These are phyloP conservation scores for Plasmodium yoelii DNA, from an alignment of 169 alveolate species.

Conservation along the genomic window DNA sequence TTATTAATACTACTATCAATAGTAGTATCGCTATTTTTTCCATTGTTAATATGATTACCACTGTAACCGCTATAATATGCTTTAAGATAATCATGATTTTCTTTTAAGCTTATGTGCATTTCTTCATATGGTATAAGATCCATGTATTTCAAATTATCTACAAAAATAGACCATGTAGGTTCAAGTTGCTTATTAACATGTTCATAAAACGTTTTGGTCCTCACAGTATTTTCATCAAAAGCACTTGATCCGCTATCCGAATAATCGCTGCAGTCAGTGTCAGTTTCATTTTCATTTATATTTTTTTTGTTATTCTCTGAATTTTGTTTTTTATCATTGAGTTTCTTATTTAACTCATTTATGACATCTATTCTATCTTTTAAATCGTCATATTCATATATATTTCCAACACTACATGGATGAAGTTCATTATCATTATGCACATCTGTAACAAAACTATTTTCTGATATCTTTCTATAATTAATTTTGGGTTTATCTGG, in stretches of 20 bases:
- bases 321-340: constrained; percentile 10
- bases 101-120: constrained; percentile 36
- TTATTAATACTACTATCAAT: constrained; percentile 4
- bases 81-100: constrained; percentile 51
- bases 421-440: constrained; percentile 34
- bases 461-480: constrained; percentile 11
- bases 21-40: background rate
- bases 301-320: background rate
- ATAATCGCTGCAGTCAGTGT: constrained; percentile 17
- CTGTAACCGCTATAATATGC: constrained; percentile 9
- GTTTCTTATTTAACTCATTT: constrained; percentile 64
- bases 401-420: constrained; percentile 30
- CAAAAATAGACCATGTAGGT: constrained; percentile 70
- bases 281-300: background rate
- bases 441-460: constrained; percentile 27
- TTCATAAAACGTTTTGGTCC: constrained; percentile 32
- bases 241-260: constrained; percentile 63
- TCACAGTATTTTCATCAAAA: constrained; percentile 44
- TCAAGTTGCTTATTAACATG: constrained; percentile 68
- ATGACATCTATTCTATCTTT: constrained; percentile 34
- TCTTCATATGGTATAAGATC: constrained; percentile 61
- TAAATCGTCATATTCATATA: constrained; percentile 49
- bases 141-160: constrained; percentile 58
- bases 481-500: constrained; percentile 1
- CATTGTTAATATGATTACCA: background rate